These are phyloP conservation scores for Salix exigua DNA, from an alignment of 345 rosid genomes.

Conservation along the genomic window DNA sequence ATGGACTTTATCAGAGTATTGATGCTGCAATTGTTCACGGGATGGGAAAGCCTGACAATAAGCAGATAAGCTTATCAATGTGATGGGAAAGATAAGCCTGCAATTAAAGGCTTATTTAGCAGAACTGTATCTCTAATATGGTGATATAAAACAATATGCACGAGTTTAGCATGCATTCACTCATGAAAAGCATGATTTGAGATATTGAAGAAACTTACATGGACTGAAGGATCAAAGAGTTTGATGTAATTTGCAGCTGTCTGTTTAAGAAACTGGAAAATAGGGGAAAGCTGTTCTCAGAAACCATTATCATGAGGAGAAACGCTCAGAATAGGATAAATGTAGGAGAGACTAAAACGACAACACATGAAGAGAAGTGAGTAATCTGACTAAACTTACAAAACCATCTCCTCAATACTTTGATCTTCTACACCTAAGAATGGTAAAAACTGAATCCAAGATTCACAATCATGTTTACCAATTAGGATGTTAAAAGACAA, in stretches of 20 bases:
- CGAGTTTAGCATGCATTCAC: conserved; percentile 9
- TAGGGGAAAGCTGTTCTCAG: neutral
- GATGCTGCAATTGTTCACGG: conserved; percentile 66
- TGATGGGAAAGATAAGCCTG: conserved; percentile 1
- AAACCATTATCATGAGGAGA: conserved; percentile 5
- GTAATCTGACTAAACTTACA: neutral
- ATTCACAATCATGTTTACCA: neutral
- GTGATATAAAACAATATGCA: conserved; percentile 5
- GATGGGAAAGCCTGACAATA: conserved; percentile 58
- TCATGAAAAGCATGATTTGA: neutral
- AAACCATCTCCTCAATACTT: neutral
- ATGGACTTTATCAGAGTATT: conserved; percentile 46
- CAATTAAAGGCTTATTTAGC: neutral
- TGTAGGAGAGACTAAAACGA: neutral
- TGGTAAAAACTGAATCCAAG: neutral
- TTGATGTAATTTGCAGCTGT: conserved; percentile 64
- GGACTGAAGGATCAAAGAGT: conserved; percentile 69
- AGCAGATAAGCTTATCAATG: conserved; percentile 17
- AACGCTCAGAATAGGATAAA: conserved; percentile 2
- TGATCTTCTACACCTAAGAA: neutral
- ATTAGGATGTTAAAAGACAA: neutral
- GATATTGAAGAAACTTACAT: conserved; percentile 50
- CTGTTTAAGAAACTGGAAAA: conserved; percentile 71
- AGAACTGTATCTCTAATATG: neutral
- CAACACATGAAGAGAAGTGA: neutral